Percentiles rank a stretch among this genome's conserved stretches.
These are phyloP conservation scores for Camelina neglecta DNA, from an alignment of 345 rosid species.

Conservation along the genomic window DNA sequence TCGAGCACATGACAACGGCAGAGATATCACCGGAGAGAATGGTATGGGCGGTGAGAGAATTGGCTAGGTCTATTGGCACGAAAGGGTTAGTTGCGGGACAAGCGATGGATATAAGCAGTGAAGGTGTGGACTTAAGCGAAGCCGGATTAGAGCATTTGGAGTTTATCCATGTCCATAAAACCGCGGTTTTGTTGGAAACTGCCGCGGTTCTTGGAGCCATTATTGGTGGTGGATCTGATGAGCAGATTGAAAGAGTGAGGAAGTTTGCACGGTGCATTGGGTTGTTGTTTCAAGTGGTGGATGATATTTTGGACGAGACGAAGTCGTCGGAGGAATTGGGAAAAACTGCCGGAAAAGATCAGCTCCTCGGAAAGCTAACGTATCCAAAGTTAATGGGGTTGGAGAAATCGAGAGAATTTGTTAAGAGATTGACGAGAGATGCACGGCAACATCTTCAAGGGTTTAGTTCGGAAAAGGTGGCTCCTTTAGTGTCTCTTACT, in stretches of 20 bases:
- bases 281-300: slow-evolving; percentile 91
- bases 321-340: slow-evolving; percentile 84
- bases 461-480: slow-evolving; percentile 69
- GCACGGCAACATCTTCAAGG: slow-evolving; percentile 66
- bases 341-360: slow-evolving; percentile 93
- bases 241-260: slow-evolving; percentile 76
- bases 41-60: slow-evolving; percentile 66
- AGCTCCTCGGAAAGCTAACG: slow-evolving; percentile 71
- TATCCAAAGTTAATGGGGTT: slow-evolving; percentile 82
- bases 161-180: slow-evolving; percentile 83
- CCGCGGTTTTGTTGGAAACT: slow-evolving; percentile 73
- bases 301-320: slow-evolving; percentile 90
- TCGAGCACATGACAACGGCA: slow-evolving; percentile 49
- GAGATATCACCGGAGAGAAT: slow-evolving; percentile 50
- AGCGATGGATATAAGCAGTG: slow-evolving; percentile 79
- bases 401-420: slow-evolving; percentile 72
- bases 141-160: slow-evolving; percentile 73
- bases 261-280: slow-evolving; percentile 75
- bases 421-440: slow-evolving; percentile 61
- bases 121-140: slow-evolving; percentile 50
- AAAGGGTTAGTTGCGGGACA: slow-evolving; percentile 90
- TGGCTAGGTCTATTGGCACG: slow-evolving; percentile 68
- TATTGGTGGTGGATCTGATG: slow-evolving; percentile 70
- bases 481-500: slow-evolving; percentile 83
- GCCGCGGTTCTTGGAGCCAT: slow-evolving; percentile 88